Base-by-base conservation (phyloP, 2,329 filamentous ascomycete species). In the Colletotrichum limetticola region DNA sequence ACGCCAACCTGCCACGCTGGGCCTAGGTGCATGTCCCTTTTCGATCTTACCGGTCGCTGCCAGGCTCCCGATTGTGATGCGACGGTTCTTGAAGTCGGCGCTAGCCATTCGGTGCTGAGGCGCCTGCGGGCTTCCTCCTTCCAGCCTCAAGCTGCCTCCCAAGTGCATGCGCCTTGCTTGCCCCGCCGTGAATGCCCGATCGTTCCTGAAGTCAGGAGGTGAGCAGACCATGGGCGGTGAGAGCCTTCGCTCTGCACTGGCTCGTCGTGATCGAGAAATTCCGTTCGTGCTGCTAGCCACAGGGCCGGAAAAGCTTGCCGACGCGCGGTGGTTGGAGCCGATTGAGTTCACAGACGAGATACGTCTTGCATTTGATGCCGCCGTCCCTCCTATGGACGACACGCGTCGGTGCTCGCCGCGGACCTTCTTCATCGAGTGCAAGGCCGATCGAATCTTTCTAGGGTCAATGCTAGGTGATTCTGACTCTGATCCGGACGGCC, bases 101-200 rank as follows among this genome's bases (percentile, higher is more conserved):
- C 64, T 65, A 8, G 46, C 61, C 28, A 68, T 74, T 68, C 68
- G 76, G 75, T 75, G 26, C 7, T 42, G 62, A 30, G 62, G 24
- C 32, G 62, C 77, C 42, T 75, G 30, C 71, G 78, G 69, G 74
- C 79, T 68, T 42, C 75, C 66, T 57, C 77, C 73, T 8, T 80
- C 79, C 35, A 70, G 32, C 37, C 71, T 74, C 72, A 85, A 76
- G 73, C 82, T 85, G 16, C 83, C 84, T 46, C 85, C 84, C 70
- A 90, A 79, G 75, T 89, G 88, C 88, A 91, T 90, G 58, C 89
- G 84, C 65, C 89, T 81, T 26, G 88, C 89, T 77, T 91, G 89
- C 2, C 88, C 88, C 1, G 86, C 82, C 12, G 88, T 90, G 74
- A 91, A 83, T 4, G 81, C 79, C 72, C 82, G 80, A 28, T 84